These are phyloP conservation scores for Rhizopus sp. DNA, from an alignment of 371 early-diverging fungal species.

Conservation along the genomic window DNA sequence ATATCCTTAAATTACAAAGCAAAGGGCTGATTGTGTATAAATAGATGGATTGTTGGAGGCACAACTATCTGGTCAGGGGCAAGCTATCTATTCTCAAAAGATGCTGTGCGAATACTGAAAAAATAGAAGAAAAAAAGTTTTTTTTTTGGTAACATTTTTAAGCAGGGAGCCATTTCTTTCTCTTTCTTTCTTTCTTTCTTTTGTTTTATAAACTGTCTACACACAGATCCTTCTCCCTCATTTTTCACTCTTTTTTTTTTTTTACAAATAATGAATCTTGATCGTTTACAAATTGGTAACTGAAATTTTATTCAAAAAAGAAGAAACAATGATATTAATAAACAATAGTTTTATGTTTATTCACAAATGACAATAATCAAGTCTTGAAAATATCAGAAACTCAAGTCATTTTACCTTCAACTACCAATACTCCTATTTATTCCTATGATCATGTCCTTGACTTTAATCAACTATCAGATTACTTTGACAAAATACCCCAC, in stretches of 20 bases:
- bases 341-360: background rate
- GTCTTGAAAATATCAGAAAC: constrained; percentile 14
- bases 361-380: background rate
- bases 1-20: too few relatives aligned
- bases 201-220: too few relatives aligned
- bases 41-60: constrained; percentile 69
- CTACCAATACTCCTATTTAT: constrained; percentile 10
- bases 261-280: too few relatives aligned
- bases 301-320: background rate
- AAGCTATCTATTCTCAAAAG: constrained; percentile 77
- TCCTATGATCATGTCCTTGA: constrained; percentile 13
- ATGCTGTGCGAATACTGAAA: constrained; percentile 68
- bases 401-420: constrained; percentile 9
- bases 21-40: background rate
- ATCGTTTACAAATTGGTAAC: too few relatives aligned
- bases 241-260: too few relatives aligned
- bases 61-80: constrained; percentile 84
- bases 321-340: background rate
- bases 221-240: too few relatives aligned
- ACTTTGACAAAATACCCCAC: constrained; percentile 4
- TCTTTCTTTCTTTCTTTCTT: background rate
- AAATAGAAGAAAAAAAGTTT: background rate
- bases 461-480: constrained; percentile 3
- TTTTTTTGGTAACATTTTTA: too few relatives aligned
- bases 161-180: background rate